Percentiles rank a stretch among this genome's conserved stretches.
phyloP scores from a whole-genome alignment of 192 early-diverging fungal genomes.

The Coemansia sp. region DNA sequence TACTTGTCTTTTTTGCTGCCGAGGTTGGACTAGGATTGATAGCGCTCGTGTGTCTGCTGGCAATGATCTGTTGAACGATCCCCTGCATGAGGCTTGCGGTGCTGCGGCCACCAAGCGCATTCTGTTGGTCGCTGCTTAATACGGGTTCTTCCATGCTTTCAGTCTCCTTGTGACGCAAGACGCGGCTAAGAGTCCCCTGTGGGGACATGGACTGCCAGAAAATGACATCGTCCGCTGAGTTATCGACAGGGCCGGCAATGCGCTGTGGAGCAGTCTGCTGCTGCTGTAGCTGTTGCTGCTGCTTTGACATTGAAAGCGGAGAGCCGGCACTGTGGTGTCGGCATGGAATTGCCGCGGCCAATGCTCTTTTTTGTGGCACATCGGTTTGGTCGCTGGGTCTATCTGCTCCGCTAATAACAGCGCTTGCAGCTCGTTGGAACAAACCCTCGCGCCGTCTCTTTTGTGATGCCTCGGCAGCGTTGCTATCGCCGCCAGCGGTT shows the following conservation, averaged over 20 bases:
- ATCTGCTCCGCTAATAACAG: neutral
- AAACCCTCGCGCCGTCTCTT: constrained; percentile 25
- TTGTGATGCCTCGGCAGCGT: constrained; percentile 6
- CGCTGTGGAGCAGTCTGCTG: neutral
- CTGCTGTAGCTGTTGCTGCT: neutral
- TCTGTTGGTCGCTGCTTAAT: neutral
- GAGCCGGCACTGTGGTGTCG: constrained; percentile 34
- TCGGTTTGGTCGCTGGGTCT: neutral
- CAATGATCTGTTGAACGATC: constrained; percentile 49
- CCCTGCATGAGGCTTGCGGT: constrained; percentile 20
- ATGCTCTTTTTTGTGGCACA: neutral
- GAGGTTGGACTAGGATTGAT: constrained; percentile 1
- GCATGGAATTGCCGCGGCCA: constrained; percentile 14
- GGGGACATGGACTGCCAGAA: constrained; percentile 52
- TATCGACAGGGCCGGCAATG: neutral
- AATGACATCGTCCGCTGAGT: constrained; percentile 23
- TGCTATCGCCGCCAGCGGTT: neutral
- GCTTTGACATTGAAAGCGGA: constrained; percentile 17
- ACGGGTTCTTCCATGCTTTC: neutral
- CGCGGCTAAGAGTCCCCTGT: constrained; percentile 37
- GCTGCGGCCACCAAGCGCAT: neutral
- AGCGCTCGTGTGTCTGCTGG: constrained; percentile 19
- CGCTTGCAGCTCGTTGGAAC: constrained; percentile 4
- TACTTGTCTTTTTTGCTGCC: neutral
- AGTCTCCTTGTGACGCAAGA: constrained; percentile 27